Evolutionary conservation across 352 stramenopile species (phyloP), one percentile per base, ranked within the genome.

Genomic region (Phytopythium kandeliae): DNA sequence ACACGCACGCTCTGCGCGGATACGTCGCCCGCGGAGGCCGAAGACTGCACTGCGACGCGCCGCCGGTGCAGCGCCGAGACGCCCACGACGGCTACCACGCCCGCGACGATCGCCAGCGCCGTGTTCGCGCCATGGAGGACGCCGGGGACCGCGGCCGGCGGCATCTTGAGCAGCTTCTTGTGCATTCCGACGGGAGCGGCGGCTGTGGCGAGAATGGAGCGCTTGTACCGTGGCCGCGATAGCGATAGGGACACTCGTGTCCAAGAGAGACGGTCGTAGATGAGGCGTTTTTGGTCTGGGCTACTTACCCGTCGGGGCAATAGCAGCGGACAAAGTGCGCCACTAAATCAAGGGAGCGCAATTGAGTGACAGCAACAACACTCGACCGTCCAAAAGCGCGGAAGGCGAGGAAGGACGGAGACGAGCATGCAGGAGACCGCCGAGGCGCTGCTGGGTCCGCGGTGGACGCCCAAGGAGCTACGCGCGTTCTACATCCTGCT

Each of bases 401-500:
- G n/a, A 24, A 41, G 21, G 21, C 5, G 6, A 12, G 0, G 31
- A 30, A 4, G 6, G 17, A 16, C 17, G 11, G 28, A 1, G 17
- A 50, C 17, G 25, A 42, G 34, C n/a, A 58, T 60, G 49, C 33
- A 51, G 9, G 31, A 49, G 52, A 44, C 42, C 25, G 36, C 62
- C 57, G 50, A 38, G 26, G 26, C 26, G 16, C 56, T 59, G 21
- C 48, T 86, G 33, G 74, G 71, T 0, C 77, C 72, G 45, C 74
- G 67, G 36, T 89, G 73, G 75, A 73, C 78, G 51, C 46, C 48
- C 21, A 74, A 76, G 58, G 78, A 89, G 67, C 65, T 89, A 56
- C 73, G 68, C n/a, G 63, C 68, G 55, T 84, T 87, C 58, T 89
- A 78, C 55, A 72, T 78, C 48, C 60, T 87, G 51, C 57, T 83